Base-by-base conservation (phyloP, 2,329 filamentous ascomycete genomes). In the Calonectria hawksworthii region DNA sequence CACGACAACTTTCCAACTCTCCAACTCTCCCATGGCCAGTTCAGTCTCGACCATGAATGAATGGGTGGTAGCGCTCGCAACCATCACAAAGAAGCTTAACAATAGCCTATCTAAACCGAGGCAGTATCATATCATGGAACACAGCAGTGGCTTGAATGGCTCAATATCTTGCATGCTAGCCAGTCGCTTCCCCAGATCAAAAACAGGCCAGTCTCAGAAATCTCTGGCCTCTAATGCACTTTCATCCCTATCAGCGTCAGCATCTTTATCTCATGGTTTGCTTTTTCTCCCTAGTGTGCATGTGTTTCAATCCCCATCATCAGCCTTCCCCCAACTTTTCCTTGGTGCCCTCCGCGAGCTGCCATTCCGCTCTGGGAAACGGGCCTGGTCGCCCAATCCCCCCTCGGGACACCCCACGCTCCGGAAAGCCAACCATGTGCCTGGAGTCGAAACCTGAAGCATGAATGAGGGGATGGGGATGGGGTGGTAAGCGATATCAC, bases 401-500 rank as follows among this genome's bases (percentile, higher is more conserved):
- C 11, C 47, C 38, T 28, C 28, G 47, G 41, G 64, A 38, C 71
- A 73, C 71, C 71, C 71, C 71, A 73, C 71, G 72, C 61, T 51
- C 51, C 3, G n/a, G 61, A 26, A 41, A 70, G 36, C 71, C 71
- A 73, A 61, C 71, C 66, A 63, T 38, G 66, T 59, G 56, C 68
- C 56, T 30, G 67, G 67, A 23, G 30, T 56, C 3, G 4, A 47
- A 52, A 28, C 52, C 67, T 50, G 61, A 50, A 65, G 54, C 41
- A 36, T 52, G 28, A 47, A 51, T 41, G 23, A 41, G 47, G 54
- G 44, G 41, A 70, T 34, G 52, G 32, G 44, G 51, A 32, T 26
- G 56, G 47, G 26, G 69, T 63, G 51, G 63, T 68, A 61, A 66
- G 67, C 61, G 56, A 79, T 75, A 78, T 78, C 75, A 76, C 75